Conservation (phyloP, 2,329 filamentous ascomycete species). For the Aspergillus flavus region DNA sequence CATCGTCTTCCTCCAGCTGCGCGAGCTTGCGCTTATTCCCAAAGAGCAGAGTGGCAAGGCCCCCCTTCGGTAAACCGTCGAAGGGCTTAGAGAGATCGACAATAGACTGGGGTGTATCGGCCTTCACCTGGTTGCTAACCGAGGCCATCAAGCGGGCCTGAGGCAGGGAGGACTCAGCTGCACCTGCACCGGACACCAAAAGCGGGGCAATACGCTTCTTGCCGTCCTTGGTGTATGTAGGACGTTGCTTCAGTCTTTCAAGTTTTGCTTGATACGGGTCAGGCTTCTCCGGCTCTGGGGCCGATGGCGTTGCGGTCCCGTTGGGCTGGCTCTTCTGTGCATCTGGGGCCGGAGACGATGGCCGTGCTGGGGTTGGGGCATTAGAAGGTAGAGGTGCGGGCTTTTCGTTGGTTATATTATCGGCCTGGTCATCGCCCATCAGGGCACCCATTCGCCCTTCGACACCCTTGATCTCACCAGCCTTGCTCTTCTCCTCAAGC, state of each 20-base stretch:
- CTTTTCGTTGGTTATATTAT: conserved; percentile 53
- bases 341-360: conserved; percentile 35
- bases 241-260: conserved; percentile 80
- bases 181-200: conserved; percentile 85
- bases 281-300: conserved; percentile 41
- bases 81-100: conserved; percentile 92
- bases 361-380: conserved; percentile 43
- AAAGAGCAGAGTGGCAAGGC: conserved; percentile 79
- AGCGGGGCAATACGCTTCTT: conserved; percentile 94
- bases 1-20: conserved; percentile 74
- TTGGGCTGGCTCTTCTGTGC: conserved; percentile 40
- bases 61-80: conserved; percentile 88
- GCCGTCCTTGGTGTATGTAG: conserved; percentile 93
- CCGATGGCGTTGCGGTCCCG: conserved; percentile 35
- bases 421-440: conserved; percentile 77
- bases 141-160: conserved; percentile 85
- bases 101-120: conserved; percentile 76
- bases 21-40: conserved; percentile 90
- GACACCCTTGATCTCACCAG: conserved; percentile 82
- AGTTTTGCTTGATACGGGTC: conserved; percentile 63
- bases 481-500: conserved; percentile 89
- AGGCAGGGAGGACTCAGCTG: conserved; percentile 82
- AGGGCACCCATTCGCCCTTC: conserved; percentile 97
- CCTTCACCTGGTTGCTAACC: conserved; percentile 64
- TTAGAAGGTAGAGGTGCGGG: conserved; percentile 46